Evolutionary conservation across 163 green algal species (phyloP).

Genomic region (Chloromonas sp.): DNA sequence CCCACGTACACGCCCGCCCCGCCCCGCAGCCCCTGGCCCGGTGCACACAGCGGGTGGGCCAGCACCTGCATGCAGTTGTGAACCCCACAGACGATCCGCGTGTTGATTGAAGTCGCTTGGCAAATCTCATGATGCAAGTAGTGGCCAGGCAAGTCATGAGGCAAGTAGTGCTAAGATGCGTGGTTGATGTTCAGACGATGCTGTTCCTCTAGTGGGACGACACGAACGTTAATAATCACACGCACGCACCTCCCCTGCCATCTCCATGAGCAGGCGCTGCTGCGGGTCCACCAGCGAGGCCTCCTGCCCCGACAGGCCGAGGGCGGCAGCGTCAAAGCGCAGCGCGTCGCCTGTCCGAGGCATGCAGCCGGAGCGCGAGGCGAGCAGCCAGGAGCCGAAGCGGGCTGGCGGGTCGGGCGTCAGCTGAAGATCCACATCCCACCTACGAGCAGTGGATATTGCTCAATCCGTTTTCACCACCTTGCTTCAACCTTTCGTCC

Average conservation of each 20-base stretch:
- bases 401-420: constrained; percentile 27
- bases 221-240: neutral
- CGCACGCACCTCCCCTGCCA: constrained; percentile 24
- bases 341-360: constrained; percentile 15
- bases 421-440: constrained; percentile 36
- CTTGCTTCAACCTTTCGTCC: no score
- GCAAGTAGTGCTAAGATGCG: no score
- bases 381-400: constrained; percentile 34
- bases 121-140: no score
- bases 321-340: constrained; percentile 63
- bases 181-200: no score
- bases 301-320: constrained; percentile 60
- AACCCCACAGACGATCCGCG: neutral
- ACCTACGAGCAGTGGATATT: constrained; percentile 16
- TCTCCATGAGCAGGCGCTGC: constrained; percentile 61
- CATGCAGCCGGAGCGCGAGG: constrained; percentile 4
- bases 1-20: constrained; percentile 54
- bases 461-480: no score
- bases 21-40: neutral
- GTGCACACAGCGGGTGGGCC: neutral
- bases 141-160: no score
- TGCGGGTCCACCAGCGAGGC: constrained; percentile 62
- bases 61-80: constrained; percentile 11
- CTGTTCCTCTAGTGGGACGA: neutral
- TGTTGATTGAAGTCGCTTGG: no score